Base-by-base conservation (phyloP, 2,329 filamentous ascomycete genomes). In the Trichophyton simii region DNA sequence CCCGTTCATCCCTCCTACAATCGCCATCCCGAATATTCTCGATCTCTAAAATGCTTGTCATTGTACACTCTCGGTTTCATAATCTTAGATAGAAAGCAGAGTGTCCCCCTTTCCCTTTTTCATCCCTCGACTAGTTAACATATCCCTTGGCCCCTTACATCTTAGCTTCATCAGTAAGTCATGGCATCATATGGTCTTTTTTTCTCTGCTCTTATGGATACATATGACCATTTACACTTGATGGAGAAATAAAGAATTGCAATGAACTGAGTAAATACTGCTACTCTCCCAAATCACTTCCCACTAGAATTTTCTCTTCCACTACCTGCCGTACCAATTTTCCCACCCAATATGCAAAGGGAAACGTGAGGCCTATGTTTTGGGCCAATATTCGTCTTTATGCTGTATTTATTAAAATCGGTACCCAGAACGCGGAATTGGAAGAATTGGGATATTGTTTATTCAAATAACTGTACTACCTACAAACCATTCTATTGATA, bases 51-150 rank as follows among this genome's bases (percentile, higher is more conserved):
- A 58, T 42, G 55, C 31, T 31, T 58, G 34, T 36, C 54, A 57
- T 18, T 44, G 34, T 55, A 36, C 41, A 58, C 55, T 58, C 31
- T 42, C 38, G 55, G 22, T 58, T 58, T 58, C 55, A 58, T 25
- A 58, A 42, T 44, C 55, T 58, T 58, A 42, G 55, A 58, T 58
- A 58, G 55, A 58, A 42, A 42, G 34, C 55, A 58, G 13, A 58
- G 55, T 58, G 36, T n/a, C 34, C 22, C 20, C 6, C 25, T 58
- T 58, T 44, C 6, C 41, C 36, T 18, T 58, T 58, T 58, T 1
- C 28, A 20, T 25, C n/a, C 18, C 22, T 44, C 38, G 8, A 25
- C 41, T 58, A n/a, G 31, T 41, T 28, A 15, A 20, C 11, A 13
- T 20, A 11, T 38, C 34, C 34, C 9, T 3, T 13, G 9, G 3